These are phyloP conservation scores for Metrosideros polymorpha DNA, from an alignment of 441 rosid genomes.

Conservation along the genomic window DNA sequence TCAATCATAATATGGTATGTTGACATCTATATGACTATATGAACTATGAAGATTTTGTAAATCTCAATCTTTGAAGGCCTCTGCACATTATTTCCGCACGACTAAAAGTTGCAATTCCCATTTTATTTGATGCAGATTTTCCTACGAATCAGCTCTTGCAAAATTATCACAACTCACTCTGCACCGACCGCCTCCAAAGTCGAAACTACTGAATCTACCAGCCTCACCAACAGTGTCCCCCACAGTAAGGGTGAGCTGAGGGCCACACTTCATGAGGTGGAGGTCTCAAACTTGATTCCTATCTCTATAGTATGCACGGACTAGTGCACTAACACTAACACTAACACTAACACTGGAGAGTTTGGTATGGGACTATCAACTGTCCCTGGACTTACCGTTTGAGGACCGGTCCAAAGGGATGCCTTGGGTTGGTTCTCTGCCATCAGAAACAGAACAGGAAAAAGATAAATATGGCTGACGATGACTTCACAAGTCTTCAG, in stretches of 20 bases:
- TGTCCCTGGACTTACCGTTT: neutral
- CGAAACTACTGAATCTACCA: neutral
- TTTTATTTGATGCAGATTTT: neutral
- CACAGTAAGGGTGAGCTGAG: neutral
- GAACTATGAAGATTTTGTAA: neutral
- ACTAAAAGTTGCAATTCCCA: neutral
- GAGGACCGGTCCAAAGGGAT: neutral
- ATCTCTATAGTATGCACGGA: neutral
- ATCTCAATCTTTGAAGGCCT: neutral
- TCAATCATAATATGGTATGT: neutral
- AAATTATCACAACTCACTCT: neutral
- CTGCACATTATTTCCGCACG: neutral
- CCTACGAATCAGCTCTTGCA: neutral
- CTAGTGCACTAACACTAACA: neutral
- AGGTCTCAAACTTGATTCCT: neutral
- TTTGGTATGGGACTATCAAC: neutral
- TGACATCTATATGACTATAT: neutral
- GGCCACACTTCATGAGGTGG: neutral
- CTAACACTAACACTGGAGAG: neutral
- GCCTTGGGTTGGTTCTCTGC: neutral
- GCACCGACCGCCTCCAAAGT: neutral
- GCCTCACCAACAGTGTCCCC: neutral
- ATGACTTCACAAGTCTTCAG: neutral
- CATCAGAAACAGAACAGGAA: neutral
- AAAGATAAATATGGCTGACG: neutral